Base-by-base conservation (phyloP, 1,139 yeast species). In the Casaregolazyma suthepensis region DNA sequence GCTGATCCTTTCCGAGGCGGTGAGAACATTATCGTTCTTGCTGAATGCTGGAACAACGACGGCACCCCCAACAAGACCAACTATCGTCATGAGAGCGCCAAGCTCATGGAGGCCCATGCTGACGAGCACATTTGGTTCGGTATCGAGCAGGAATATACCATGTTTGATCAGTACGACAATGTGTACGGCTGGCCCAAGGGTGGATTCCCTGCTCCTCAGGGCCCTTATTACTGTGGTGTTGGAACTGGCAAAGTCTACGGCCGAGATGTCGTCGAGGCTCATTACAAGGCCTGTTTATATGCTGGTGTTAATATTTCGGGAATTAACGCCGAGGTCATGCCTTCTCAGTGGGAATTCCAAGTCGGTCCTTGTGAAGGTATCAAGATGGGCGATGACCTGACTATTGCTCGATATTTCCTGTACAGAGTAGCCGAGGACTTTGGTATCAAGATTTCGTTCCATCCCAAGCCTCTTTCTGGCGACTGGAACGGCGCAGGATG, bases 401-500 rank as follows among this genome's bases (percentile, higher is more conserved):
- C 98, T 93, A 81, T 91, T 68, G 94, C 97, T 59, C 85, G 99
- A 76, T 93, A 88, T 75, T 79, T 93, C 66, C 79, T 93, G 70
- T 84, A 83, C 75, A 86, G 97, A 76, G 95, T 90, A 57, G 97
- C 98, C 63, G 99, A 93, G 79, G 99, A 93, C 75, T 93, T 93
- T 70, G 98, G 96, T 71, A 95, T 93, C 72, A 91, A 90, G 85
- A 91, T 93, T 66, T 89, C 98, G 51, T 86, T 91, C 86, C 99
- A 93, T 81, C 99, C 99, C 75, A 93, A 93, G 82, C 99, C 97
- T 65, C 81, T 90, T 75, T 82, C 85, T 79, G 99, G 99, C 67
- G 98, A 93, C 76, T 93, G 98, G 98, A 93, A 93, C 75, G 99
- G 99, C 79, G 98, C 99, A 73, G 99, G 99, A 69, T 91, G 98